Evolutionary conservation across 345 rosid species (phyloP).

Genomic region (Kandelia obovata): DNA sequence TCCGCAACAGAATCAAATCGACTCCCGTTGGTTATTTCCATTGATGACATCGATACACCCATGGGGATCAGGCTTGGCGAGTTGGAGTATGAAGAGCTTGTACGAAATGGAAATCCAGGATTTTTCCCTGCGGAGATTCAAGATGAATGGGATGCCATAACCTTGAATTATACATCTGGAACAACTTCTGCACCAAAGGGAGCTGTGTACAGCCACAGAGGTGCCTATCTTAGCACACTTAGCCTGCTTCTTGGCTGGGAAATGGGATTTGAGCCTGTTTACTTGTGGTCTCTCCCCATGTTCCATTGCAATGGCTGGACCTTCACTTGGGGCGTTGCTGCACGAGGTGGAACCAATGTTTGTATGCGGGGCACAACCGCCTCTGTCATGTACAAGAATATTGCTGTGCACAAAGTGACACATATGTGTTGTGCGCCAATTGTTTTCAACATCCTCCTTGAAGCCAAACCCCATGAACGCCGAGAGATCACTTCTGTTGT

Average conservation of each 20-base stretch:
- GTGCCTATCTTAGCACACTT: slow-evolving; percentile 52
- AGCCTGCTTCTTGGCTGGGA: slow-evolving; percentile 48
- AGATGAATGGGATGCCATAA: slow-evolving; percentile 56
- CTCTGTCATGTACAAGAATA: slow-evolving; percentile 35
- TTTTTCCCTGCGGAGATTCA: slow-evolving; percentile 4
- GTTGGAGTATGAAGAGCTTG: slow-evolving; percentile 49
- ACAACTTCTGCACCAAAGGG: slow-evolving; percentile 32
- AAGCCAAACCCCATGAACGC: slow-evolving; percentile 37
- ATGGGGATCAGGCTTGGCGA: slow-evolving; percentile 35
- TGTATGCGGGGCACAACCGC: slow-evolving; percentile 54
- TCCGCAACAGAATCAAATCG: neutral
- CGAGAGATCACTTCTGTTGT: slow-evolving; percentile 32
- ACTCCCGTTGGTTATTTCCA: slow-evolving; percentile 36
- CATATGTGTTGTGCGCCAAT: slow-evolving; percentile 70
- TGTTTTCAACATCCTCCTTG: slow-evolving; percentile 53
- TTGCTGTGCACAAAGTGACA: slow-evolving; percentile 46
- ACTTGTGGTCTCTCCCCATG: slow-evolving; percentile 68
- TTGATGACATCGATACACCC: slow-evolving; percentile 45
- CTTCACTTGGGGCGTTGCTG: slow-evolving; percentile 39
- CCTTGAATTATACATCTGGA: slow-evolving; percentile 62
- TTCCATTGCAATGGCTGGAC: slow-evolving; percentile 55
- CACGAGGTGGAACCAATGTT: slow-evolving; percentile 60
- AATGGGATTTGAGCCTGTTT: slow-evolving; percentile 56
- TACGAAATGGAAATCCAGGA: slow-evolving; percentile 31
- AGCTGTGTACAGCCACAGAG: slow-evolving; percentile 67